These are phyloP conservation scores for Panicum hallii DNA, from an alignment of 202 grass and related monocot species.

Conservation along the genomic window DNA sequence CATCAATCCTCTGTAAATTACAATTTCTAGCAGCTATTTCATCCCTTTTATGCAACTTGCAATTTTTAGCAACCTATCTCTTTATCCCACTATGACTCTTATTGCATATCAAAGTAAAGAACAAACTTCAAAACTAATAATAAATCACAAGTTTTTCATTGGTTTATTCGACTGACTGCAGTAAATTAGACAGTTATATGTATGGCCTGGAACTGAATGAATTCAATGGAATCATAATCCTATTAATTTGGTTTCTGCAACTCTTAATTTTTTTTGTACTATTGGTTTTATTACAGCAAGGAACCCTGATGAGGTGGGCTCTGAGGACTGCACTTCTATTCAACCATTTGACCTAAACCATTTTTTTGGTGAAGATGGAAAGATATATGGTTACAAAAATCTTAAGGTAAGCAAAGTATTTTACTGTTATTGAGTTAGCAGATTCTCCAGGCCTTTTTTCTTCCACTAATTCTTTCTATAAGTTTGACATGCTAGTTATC, in stretches of 20 bases:
- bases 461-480: constrained; percentile 9
- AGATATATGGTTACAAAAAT: constrained; percentile 94
- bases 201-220: background rate
- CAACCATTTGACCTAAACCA: constrained; percentile 83
- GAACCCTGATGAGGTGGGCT: constrained; percentile 58
- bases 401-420: constrained; percentile 67
- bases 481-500: constrained; percentile 26
- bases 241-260: constrained; percentile 32
- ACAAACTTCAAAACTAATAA: background rate
- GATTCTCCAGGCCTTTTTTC: background rate
- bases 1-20: background rate
- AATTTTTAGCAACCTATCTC: background rate
- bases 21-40: background rate
- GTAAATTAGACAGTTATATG: constrained; percentile 3
- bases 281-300: constrained; percentile 55
- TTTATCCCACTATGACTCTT: background rate
- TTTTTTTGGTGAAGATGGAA: constrained; percentile 94
- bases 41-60: background rate
- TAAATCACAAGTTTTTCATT: background rate
- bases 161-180: background rate
- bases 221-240: constrained; percentile 22
- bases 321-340: constrained; percentile 53
- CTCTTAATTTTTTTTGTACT: constrained; percentile 27
- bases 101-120: constrained; percentile 1
- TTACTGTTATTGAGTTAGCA: background rate